These are phyloP conservation scores for Boletellus sp. DNA, from an alignment of 1,284 basidiomycete genomes.

Conservation along the genomic window DNA sequence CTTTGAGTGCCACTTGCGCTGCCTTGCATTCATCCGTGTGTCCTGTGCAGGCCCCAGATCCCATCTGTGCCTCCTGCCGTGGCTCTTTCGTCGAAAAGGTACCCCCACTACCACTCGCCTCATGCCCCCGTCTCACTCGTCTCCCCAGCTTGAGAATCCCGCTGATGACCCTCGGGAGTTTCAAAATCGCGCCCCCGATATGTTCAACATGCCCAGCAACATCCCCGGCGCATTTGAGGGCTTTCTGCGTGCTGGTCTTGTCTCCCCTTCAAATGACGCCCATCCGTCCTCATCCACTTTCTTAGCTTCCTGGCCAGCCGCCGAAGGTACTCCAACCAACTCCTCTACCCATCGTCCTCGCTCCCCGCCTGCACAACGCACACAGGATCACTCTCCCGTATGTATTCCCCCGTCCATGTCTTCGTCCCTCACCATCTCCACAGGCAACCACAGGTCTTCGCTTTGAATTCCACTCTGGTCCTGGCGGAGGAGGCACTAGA, in stretches of 20 bases:
- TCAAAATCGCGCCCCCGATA: conserved; percentile 33
- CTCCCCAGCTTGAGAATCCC: conserved; percentile 62
- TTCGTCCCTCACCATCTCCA: conserved; percentile 4
- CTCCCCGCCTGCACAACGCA: conserved; percentile 18
- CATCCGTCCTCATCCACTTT: conserved; percentile 29
- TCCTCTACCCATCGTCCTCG: conserved; percentile 3
- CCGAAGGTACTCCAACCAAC: not conserved
- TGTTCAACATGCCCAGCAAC: conserved; percentile 32
- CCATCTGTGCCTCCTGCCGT: conserved; percentile 68
- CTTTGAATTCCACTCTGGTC: conserved; percentile 39
- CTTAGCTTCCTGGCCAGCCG: conserved; percentile 16
- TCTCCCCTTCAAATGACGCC: not conserved
- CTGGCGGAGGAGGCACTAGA: conserved; percentile 36
- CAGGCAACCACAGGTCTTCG: conserved; percentile 29
- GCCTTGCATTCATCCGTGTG: not conserved
- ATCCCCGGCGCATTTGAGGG: conserved; percentile 40
- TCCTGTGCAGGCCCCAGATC: conserved; percentile 55
- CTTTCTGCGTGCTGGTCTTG: conserved; percentile 35
- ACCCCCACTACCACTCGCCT: not conserved
- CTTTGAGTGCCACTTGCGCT: no score
- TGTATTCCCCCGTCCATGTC: conserved; percentile 1
- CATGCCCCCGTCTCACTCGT: not conserved
- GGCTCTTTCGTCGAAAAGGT: conserved; percentile 77
- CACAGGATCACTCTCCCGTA: conserved; percentile 23
- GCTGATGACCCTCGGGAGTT: conserved; percentile 70